Percentiles rank a stretch among this genome's conserved stretches.
Conservation (phyloP, 148 eudicot genomes). For the Rhododendron kiyosumense region DNA sequence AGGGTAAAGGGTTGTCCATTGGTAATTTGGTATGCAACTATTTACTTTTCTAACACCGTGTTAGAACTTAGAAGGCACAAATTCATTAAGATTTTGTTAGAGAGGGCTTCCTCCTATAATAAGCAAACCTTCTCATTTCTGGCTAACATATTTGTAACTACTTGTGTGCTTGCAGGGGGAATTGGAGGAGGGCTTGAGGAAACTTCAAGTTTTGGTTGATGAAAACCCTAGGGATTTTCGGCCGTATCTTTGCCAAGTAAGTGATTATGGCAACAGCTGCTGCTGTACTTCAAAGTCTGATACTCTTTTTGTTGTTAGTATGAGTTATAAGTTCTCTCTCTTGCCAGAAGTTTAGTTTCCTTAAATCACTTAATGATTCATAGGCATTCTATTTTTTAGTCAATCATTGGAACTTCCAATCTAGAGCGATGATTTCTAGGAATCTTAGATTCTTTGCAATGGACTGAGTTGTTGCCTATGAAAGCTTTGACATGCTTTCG, state of each 20-base stretch:
- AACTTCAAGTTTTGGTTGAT: slow-evolving; percentile 46
- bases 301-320: not conserved
- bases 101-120: not conserved
- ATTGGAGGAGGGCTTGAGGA: slow-evolving; percentile 69
- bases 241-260: slow-evolving; percentile 94
- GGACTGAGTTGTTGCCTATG: not conserved
- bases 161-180: slow-evolving; percentile 55
- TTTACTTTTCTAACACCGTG: not conserved
- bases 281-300: not conserved
- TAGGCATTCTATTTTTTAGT: not conserved
- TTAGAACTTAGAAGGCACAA: not conserved
- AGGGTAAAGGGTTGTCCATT: not conserved
- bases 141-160: not conserved
- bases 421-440: too few species aligned
- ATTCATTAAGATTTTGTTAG: not conserved
- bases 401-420: not conserved
- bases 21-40: not conserved
- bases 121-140: not conserved
- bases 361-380: not conserved
- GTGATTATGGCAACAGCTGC: not conserved
- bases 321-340: not conserved
- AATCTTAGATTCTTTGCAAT: not conserved
- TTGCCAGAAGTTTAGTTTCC: not conserved
- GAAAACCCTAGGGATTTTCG: slow-evolving; percentile 95
- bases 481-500: not conserved